phyloP scores from a whole-genome alignment of 257 asterid genomes.

The Nicotiana attenuata region DNA sequence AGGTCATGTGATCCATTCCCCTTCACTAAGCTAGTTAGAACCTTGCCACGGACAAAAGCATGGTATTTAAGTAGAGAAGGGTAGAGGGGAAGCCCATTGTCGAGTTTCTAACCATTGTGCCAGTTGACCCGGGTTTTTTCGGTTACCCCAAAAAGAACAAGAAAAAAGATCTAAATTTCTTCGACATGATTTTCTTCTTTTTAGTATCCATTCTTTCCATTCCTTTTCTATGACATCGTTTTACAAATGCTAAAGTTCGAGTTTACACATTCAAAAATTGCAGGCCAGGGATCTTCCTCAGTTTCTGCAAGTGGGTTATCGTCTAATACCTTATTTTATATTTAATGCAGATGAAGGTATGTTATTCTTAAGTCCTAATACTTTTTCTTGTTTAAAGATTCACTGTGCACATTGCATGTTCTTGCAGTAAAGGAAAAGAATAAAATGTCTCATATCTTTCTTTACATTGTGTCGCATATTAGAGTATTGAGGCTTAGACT shows the following conservation, averaged over 20 bases:
- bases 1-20: background rate
- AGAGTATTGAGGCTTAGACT: background rate
- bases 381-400: background rate
- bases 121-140: too few species aligned
- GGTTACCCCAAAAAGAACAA: too few species aligned
- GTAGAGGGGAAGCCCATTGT: too few species aligned
- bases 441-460: background rate
- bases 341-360: slow-evolving; percentile 91
- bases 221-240: background rate
- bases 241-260: slow-evolving; percentile 1
- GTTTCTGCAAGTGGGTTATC: slow-evolving; percentile 80
- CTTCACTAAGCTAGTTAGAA: background rate
- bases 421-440: background rate
- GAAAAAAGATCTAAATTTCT: background rate
- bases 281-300: slow-evolving; percentile 97
- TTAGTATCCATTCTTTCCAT: background rate
- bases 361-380: background rate
- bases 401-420: background rate
- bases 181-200: background rate
- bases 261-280: slow-evolving; percentile 17
- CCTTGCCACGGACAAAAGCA: too few species aligned
- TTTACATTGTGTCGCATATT: background rate
- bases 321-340: slow-evolving; percentile 77
- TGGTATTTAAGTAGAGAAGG: too few species aligned
- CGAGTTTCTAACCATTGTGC: too few species aligned